Evolutionary conservation across 352 stramenopile species (phyloP), one percentile per base, ranked within the genome.

Genomic region (Phytophthora megakarya): DNA sequence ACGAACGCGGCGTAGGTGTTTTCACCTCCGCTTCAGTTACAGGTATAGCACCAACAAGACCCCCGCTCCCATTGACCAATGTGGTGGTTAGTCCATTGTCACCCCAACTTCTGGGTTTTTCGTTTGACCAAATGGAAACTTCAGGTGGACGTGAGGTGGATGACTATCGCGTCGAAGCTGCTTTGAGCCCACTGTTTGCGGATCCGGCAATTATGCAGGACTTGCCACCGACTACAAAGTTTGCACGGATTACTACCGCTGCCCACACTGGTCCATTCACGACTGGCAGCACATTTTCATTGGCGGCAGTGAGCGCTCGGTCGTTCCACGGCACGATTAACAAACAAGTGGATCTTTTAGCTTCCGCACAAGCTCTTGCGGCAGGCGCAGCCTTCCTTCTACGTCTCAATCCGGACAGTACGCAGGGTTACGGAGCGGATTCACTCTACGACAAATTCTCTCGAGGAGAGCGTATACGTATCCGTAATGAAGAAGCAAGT

Each of bases 1-100:
- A 97, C 52, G 90, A 96, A 56, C 78, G 79, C 39, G 92, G 94
- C 7, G 73, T 78, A 26, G 89, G 93, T 1, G 78, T 67, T 1
- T 97, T 93, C 30, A 55, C 40, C 5, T 63, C 50, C 4, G 49
- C 43, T 19, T 52, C 63, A 16, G 49, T 43, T 16, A 51, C 33
- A 7, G 68, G 37, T 11, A 44, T 65, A 15, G 72, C 76, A 16
- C 82, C 84, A 2, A 90, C 84, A 16, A 72, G 84, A 16, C 43
- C 74, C 8, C 87, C 87, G 7, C 45, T 86, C 0, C 48, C 78
- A 5, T 51, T 94, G 12, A 48, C 59, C 2, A 92, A 90, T 38
- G 71, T 86, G 0, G 53, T 63, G 15, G 52, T 80, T 3, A 60
- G 70, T 3, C 53, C 69, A 22, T 50, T 85, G 9, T 86, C 72